phyloP scores from a whole-genome alignment of 2,329 filamentous ascomycete genomes.

The Xylariaceae sp. region DNA sequence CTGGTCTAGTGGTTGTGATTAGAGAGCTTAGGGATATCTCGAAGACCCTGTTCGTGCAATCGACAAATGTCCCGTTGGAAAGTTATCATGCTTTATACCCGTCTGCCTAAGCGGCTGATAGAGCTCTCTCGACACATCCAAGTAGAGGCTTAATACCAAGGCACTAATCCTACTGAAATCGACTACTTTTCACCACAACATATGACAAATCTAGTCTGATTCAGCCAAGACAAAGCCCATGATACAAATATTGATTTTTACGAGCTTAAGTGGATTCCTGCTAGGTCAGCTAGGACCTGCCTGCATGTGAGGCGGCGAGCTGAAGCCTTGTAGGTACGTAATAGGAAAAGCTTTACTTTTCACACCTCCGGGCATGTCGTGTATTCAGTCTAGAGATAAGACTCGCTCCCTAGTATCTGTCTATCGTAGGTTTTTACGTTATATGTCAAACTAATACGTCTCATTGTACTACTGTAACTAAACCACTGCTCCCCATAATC shows the following conservation, averaged over 20 bases:
- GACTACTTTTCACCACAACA: neutral
- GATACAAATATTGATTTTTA: neutral
- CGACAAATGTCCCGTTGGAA: neutral
- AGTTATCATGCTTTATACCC: constrained; percentile 2
- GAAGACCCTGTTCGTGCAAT: neutral
- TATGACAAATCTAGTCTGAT: neutral
- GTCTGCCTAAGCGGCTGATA: neutral
- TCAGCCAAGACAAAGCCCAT: neutral
- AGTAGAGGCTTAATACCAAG: neutral
- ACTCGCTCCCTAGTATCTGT: too few species aligned
- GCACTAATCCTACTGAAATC: neutral
- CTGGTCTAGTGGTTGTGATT: neutral
- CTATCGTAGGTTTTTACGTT: too few species aligned
- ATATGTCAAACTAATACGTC: too few species aligned
- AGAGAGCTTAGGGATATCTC: neutral
- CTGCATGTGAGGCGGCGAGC: neutral
- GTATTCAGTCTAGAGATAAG: too few species aligned
- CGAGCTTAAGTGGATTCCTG: neutral
- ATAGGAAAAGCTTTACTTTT: too few species aligned
- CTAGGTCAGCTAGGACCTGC: neutral
- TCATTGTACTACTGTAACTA: too few species aligned
- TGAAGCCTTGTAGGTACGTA: neutral
- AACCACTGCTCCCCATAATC: too few species aligned
- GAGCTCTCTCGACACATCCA: neutral
- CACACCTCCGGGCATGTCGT: too few species aligned